Evolutionary conservation across 2,329 filamentous ascomycete species (phyloP), one percentile per base, ranked within the genome.

Genomic region (Rasamsonia emersonii): DNA sequence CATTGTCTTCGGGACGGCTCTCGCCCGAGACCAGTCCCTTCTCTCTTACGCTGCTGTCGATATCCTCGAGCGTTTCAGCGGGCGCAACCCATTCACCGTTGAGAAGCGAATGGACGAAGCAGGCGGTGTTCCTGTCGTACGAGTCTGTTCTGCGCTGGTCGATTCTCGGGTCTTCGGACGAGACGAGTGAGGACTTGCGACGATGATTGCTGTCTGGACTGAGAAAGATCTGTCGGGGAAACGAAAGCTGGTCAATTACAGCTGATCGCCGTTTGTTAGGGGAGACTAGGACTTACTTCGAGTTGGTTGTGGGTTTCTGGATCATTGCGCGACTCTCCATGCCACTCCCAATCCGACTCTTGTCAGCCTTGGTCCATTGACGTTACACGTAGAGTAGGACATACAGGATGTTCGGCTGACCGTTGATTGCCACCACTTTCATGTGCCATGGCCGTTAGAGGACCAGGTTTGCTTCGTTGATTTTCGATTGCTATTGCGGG

Each of bases 101-200:
- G 15, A 79, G 68, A 2, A 79, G 54, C 0, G 68, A 65, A 44
- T 80, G 76, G 3, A 79, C 73, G 39, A 77, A 75, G 47, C 76
- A 79, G 36, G 71, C 66, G 2, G 75, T 77, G 18, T 54, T 54
- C 25, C 46, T 49, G 33, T 56, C 50, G 10, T 49, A 33, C 9
- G 48, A 40, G 34, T 58, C 58, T 41, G 34, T 33, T 11, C 58
- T 38, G 9, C 60, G 51, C 15, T 56, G 54, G 18, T 53, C 50
- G 19, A 64, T 47, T 18, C 49, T 50, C 14, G 59, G 50, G 37
- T 62, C 53, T 18, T 65, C 59, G 28, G 56, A 51, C 30, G 58
- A 56, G 19, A 70, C 70, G 13, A 79, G 59, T 3, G 75, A 79
- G 13, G 75, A 75, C 56, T 74, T 75, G 44, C 75, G 71, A 34